Percentiles rank a stretch among this genome's conserved stretches.
Conservation (phyloP, 176 grass and related monocot genomes). For the Ampelocalamus luodianensis region DNA sequence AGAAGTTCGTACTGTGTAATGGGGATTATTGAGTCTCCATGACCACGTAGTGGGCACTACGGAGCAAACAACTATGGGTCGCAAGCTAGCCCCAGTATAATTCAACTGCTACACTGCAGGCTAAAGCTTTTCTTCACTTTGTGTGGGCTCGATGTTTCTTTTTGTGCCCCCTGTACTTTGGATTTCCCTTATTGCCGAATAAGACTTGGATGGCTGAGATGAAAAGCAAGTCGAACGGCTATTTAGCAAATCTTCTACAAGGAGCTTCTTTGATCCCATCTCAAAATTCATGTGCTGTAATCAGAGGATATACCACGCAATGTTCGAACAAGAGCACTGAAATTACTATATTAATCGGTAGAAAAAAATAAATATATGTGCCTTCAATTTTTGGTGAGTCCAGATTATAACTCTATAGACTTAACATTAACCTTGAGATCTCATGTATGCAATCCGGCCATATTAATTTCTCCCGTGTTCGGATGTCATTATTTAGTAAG, state of each 20-base stretch:
- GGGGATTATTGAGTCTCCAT: conserved; percentile 30
- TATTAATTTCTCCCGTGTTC: too few relatives aligned
- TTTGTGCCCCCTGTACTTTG: background rate
- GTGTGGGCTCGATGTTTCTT: background rate
- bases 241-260: background rate
- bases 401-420: too few relatives aligned
- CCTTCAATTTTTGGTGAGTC: too few relatives aligned
- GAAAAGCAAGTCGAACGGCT: background rate
- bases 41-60: conserved; percentile 6
- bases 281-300: background rate
- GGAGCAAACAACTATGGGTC: background rate
- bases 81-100: background rate
- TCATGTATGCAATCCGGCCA: too few relatives aligned
- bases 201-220: background rate
- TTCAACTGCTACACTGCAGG: conserved; percentile 8
- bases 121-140: background rate
- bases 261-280: background rate
- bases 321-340: background rate
- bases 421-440: too few relatives aligned
- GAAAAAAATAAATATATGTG: too few relatives aligned
- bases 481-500: too few relatives aligned
- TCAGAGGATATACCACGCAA: background rate
- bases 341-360: too few relatives aligned
- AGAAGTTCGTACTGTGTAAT: background rate
- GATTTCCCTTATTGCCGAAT: background rate